Evolutionary conservation across 1,139 yeast genomes (phyloP).

Genomic region (Pichia kudriavzevii): DNA sequence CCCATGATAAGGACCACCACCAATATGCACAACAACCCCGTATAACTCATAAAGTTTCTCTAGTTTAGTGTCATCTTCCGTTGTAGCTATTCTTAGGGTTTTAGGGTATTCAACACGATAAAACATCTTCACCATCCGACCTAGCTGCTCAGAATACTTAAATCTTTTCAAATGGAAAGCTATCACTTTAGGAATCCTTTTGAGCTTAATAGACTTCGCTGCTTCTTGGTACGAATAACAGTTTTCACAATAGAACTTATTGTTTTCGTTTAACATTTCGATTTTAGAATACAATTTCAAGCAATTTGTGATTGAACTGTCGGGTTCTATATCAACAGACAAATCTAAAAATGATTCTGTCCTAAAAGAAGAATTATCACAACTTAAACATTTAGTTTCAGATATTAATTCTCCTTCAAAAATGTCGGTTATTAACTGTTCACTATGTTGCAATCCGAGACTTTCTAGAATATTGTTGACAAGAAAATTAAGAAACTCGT

Average conservation of each 20-base stretch:
- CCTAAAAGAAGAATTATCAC: constrained; percentile 79
- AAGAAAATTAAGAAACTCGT: constrained; percentile 84
- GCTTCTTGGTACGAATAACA: constrained; percentile 94
- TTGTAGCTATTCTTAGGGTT: constrained; percentile 63
- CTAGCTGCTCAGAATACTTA: constrained; percentile 79
- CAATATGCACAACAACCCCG: constrained; percentile 87
- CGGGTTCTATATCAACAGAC: constrained; percentile 75
- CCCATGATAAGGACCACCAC: constrained; percentile 97
- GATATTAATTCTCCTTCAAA: constrained; percentile 84
- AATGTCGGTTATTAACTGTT: constrained; percentile 47
- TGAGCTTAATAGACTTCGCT: constrained; percentile 80
- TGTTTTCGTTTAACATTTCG: constrained; percentile 79
- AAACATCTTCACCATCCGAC: constrained; percentile 77
- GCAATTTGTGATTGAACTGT: constrained; percentile 68
- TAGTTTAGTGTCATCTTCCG: constrained; percentile 37
- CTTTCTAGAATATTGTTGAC: constrained; percentile 73
- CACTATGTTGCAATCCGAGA: constrained; percentile 8
- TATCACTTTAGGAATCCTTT: constrained; percentile 67
- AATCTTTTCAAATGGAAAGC: constrained; percentile 85
- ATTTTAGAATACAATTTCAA: constrained; percentile 74
- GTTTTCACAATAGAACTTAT: constrained; percentile 87
- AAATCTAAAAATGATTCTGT: constrained; percentile 85
- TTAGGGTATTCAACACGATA: constrained; percentile 80
- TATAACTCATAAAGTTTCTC: constrained; percentile 70
- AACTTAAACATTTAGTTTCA: constrained; percentile 82